These are phyloP conservation scores for Candida chauliodis DNA, from an alignment of 805 yeast species.

Conservation along the genomic window DNA sequence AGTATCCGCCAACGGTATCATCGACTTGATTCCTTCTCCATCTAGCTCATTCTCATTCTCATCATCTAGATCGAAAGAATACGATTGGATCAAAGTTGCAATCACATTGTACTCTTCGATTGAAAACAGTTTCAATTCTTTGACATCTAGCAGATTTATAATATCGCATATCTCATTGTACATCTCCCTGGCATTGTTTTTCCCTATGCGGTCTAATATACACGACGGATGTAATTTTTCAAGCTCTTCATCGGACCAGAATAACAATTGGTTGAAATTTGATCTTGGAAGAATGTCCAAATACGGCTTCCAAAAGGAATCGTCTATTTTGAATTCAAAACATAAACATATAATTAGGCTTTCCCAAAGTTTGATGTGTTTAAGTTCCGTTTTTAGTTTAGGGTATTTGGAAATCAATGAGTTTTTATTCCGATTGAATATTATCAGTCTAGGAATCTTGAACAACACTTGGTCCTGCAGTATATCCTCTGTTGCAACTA, in stretches of 20 bases:
- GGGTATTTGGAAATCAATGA: constrained; percentile 34
- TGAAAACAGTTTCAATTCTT: constrained; percentile 25
- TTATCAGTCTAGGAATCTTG: constrained; percentile 56
- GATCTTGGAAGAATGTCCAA: constrained; percentile 66
- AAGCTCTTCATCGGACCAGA: constrained; percentile 69
- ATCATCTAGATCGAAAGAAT: constrained; percentile 80
- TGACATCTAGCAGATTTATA: constrained; percentile 23
- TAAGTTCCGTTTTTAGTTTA: constrained; percentile 30
- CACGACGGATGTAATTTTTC: constrained; percentile 62
- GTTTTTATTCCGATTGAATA: constrained; percentile 61
- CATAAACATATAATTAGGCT: constrained; percentile 65
- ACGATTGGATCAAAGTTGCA: constrained; percentile 82
- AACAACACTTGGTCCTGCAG: constrained; percentile 61
- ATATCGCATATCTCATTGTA: constrained; percentile 43
- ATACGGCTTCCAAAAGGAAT: constrained; percentile 68
- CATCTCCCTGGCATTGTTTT: constrained; percentile 59
- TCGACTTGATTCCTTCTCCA: constrained; percentile 53
- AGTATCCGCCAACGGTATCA: constrained; percentile 93
- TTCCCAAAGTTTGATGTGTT: constrained; percentile 65
- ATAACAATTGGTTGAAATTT: constrained; percentile 66
- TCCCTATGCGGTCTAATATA: constrained; percentile 69
- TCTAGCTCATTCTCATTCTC: constrained; percentile 20
- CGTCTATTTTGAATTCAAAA: constrained; percentile 48
- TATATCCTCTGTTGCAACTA: constrained; percentile 63
- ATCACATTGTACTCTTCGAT: constrained; percentile 62